Percentiles rank a stretch among this genome's conserved stretches.
phyloP scores from a whole-genome alignment of 768 basidiomycete species.

The Filobasidium wieringae region DNA sequence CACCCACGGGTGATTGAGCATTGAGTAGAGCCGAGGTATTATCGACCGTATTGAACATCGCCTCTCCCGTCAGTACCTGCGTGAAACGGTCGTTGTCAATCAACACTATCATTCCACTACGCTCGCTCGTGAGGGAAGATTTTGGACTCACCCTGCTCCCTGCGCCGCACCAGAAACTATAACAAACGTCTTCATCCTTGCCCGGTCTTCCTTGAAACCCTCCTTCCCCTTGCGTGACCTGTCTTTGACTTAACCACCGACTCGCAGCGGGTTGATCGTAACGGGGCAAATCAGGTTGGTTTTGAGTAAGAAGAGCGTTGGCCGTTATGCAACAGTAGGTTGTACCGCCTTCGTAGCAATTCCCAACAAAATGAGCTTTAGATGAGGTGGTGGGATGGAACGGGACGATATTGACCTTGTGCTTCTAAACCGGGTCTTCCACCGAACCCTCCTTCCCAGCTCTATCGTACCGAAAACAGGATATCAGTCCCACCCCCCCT shows the following conservation, averaged over 20 bases:
- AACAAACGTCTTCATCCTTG: constrained; percentile 84
- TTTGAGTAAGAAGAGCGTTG: constrained; percentile 17
- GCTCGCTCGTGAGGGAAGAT: background rate
- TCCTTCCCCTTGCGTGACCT: constrained; percentile 45
- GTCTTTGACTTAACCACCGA: constrained; percentile 54
- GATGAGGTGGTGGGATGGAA: background rate
- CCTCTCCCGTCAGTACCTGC: constrained; percentile 58
- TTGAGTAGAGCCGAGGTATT: constrained; percentile 55
- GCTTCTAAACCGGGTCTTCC: constrained; percentile 71
- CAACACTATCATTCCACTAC: constrained; percentile 3
- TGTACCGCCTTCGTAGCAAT: constrained; percentile 86
- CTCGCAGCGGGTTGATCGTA: background rate
- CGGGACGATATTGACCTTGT: constrained; percentile 49
- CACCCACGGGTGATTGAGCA: constrained; percentile 82
- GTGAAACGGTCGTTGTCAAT: background rate
- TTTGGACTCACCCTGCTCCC: constrained; percentile 52
- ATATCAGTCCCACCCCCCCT: background rate
- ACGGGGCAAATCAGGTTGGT: constrained; percentile 15
- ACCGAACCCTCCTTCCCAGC: constrained; percentile 86
- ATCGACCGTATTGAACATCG: constrained; percentile 49
- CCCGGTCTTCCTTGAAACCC: constrained; percentile 82
- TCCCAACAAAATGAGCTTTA: background rate
- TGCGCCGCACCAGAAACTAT: constrained; percentile 90
- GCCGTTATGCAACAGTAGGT: constrained; percentile 84
- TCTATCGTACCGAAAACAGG: constrained; percentile 43